These are phyloP conservation scores for Besnoitia besnoiti DNA, from an alignment of 169 alveolate species.

Conservation along the genomic window DNA sequence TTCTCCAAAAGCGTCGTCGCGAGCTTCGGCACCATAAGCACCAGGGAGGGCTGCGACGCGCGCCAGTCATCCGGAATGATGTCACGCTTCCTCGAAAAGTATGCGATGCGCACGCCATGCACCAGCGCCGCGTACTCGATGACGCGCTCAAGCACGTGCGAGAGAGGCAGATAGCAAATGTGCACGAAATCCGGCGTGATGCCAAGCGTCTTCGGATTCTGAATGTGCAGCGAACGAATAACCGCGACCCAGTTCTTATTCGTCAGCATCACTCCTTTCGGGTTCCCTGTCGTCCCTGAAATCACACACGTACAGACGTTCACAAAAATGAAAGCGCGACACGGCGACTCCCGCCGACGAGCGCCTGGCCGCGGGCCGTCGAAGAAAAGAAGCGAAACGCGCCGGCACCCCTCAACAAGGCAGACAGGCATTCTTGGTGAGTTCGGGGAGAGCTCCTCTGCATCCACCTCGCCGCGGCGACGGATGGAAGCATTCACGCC, in stretches of 20 bases:
- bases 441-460: not conserved
- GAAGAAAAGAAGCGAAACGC: too few relatives aligned
- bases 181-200: constrained; percentile 55
- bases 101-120: constrained; percentile 66
- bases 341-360: too few relatives aligned
- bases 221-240: not conserved
- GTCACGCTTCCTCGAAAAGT: constrained; percentile 48
- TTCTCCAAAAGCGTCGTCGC: constrained; percentile 16
- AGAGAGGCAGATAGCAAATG: constrained; percentile 94
- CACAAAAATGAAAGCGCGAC: too few relatives aligned
- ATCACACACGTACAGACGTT: constrained; percentile 2
- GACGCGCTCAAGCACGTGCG: constrained; percentile 94
- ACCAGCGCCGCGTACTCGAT: constrained; percentile 77
- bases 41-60: constrained; percentile 22
- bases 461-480: not conserved
- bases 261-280: constrained; percentile 97
- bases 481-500: not conserved
- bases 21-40: constrained; percentile 25
- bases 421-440: not conserved
- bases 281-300: constrained; percentile 94
- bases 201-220: constrained; percentile 12
- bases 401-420: not conserved
- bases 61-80: constrained; percentile 19
- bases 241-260: constrained; percentile 76
- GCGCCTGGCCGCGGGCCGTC: too few relatives aligned